A percentile compares a stretch with the other conserved stretches of the same genome.
Evolutionary conservation across 2,329 filamentous ascomycete species (phyloP).

Genomic region (Rugonectria rugulosa): DNA sequence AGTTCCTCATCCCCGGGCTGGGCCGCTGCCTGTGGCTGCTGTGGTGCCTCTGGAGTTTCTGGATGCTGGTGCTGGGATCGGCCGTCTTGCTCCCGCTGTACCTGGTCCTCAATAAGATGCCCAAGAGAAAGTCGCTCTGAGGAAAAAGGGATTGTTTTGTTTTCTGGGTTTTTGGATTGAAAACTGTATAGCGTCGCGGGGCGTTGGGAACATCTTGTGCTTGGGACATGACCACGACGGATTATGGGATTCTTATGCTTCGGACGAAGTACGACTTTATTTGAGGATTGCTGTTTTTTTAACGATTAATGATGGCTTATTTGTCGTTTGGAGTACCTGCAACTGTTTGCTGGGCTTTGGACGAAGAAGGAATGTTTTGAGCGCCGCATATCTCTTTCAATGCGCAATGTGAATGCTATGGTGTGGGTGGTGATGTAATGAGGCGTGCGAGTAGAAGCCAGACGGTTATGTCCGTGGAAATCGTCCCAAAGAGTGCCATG

Average conservation of each 20-base stretch:
- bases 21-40: constrained; percentile 60
- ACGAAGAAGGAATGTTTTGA: neutral
- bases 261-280: neutral
- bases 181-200: neutral
- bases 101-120: constrained; percentile 39
- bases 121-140: constrained; percentile 10
- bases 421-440: too few species aligned
- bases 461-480: too few species aligned
- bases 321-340: neutral
- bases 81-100: constrained; percentile 52
- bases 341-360: neutral
- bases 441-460: too few species aligned
- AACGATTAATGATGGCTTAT: neutral
- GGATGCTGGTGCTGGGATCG: constrained; percentile 67
- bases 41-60: constrained; percentile 71
- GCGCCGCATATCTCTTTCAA: too few species aligned
- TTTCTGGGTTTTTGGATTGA: neutral
- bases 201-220: neutral
- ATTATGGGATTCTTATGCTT: neutral
- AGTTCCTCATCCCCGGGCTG: constrained; percentile 71
- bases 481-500: too few species aligned
- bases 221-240: neutral
- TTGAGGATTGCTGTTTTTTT: neutral
- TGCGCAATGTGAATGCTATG: too few species aligned
- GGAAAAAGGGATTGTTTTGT: neutral